Conservation (phyloP, 2,329 filamentous ascomycete species). For the Knufia petricola region DNA sequence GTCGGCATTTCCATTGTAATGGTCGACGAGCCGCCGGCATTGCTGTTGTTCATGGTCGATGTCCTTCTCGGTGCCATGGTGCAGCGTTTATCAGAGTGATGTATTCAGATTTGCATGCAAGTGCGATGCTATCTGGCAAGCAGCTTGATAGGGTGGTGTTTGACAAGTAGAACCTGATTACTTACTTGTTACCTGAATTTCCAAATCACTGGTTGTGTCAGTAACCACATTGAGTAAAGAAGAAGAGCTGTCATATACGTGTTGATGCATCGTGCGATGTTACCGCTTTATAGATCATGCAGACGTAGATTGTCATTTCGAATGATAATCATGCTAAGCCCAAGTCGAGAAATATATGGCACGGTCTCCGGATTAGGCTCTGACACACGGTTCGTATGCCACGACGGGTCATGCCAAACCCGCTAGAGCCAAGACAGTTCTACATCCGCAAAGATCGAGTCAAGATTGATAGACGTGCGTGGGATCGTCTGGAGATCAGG, state of each 20-base stretch:
- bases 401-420: neutral
- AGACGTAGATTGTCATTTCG: neutral
- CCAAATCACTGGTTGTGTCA: too few relatives aligned
- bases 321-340: neutral
- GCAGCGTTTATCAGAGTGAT: neutral
- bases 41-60: neutral
- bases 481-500: neutral
- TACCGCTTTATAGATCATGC: neutral
- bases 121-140: too few relatives aligned
- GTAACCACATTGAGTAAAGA: too few relatives aligned
- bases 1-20: conserved; percentile 13
- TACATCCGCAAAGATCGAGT: neutral
- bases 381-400: neutral
- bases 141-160: too few relatives aligned
- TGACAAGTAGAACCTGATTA: too few relatives aligned
- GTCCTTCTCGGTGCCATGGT: conserved; percentile 1
- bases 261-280: too few relatives aligned
- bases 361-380: neutral
- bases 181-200: too few relatives aligned
- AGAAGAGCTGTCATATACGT: too few relatives aligned
- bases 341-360: neutral
- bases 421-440: neutral
- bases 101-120: neutral
- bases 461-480: neutral
- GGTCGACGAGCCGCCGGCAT: conserved; percentile 10